Evolutionary conservation across 2,329 filamentous ascomycete genomes (phyloP).

Genomic region (Exophiala spinifera): DNA sequence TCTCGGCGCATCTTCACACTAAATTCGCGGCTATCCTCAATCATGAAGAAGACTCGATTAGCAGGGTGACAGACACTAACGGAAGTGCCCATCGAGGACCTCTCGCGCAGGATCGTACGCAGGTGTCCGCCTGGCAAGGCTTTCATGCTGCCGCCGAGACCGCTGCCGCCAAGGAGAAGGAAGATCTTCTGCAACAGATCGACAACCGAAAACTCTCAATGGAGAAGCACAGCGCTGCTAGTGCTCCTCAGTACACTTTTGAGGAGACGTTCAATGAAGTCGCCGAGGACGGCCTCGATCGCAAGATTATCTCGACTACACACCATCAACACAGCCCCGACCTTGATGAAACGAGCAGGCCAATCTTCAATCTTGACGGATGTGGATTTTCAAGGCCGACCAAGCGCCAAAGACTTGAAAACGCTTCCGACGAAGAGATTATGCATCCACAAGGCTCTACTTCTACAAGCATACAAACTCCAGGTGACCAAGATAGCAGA

Average conservation of each 20-base stretch:
- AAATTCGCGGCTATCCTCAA: conserved; percentile 69
- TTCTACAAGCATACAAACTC: too few species aligned
- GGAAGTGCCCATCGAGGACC: conserved; percentile 13
- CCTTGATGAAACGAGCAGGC: conserved; percentile 2
- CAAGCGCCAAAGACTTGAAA: conserved; percentile 18
- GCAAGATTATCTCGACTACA: conserved; percentile 14
- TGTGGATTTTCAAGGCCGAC: conserved; percentile 19
- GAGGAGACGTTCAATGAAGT: conserved; percentile 41
- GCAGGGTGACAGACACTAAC: background rate
- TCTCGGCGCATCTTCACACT: conserved; percentile 87
- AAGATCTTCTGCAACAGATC: conserved; percentile 31
- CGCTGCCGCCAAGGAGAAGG: conserved; percentile 35
- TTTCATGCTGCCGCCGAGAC: conserved; percentile 36
- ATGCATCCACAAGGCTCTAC: background rate
- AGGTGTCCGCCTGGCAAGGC: conserved; percentile 39
- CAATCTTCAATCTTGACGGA: conserved; percentile 25
- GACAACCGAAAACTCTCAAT: conserved; percentile 22
- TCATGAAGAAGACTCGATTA: conserved; percentile 37
- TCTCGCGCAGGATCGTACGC: background rate
- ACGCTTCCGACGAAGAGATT: background rate
- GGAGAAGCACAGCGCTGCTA: conserved; percentile 9
- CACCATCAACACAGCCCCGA: conserved; percentile 1
- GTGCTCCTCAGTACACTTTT: conserved; percentile 29
- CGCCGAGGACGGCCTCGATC: conserved; percentile 3
- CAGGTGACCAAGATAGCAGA: conserved; percentile 1